Conservation (phyloP, 371 early-diverging fungal species). For the Actinomucor elegans region DNA sequence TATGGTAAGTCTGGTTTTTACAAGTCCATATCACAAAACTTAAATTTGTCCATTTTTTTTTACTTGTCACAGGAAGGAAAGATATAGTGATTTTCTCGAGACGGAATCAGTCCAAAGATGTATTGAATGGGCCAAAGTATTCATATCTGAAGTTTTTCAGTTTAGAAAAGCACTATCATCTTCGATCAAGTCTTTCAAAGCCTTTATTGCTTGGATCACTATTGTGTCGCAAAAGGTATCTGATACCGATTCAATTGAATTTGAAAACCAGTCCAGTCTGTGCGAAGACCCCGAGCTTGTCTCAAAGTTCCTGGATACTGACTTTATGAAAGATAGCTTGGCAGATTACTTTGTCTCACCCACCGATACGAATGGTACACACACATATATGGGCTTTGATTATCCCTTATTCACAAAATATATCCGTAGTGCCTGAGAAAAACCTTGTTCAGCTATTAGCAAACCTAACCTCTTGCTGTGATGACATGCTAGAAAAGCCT, state of each 20-base stretch:
- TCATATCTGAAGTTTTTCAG: neutral
- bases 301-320: conserved; percentile 9
- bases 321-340: conserved; percentile 17
- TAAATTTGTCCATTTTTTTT: too few relatives aligned
- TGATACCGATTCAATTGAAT: conserved; percentile 9
- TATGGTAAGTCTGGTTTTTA: conserved; percentile 11
- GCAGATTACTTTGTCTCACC: conserved; percentile 9
- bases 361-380: too few relatives aligned
- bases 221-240: conserved; percentile 8
- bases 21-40: too few relatives aligned
- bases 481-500: conserved; percentile 16
- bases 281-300: conserved; percentile 26
- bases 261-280: conserved; percentile 1
- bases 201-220: conserved; percentile 21
- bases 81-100: conserved; percentile 19
- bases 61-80: conserved; percentile 11
- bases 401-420: neutral
- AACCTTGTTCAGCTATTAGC: neutral
- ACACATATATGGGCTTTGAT: too few relatives aligned
- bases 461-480: neutral
- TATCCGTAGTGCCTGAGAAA: neutral
- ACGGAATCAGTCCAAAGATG: conserved; percentile 5
- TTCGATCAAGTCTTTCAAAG: conserved; percentile 9
- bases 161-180: neutral
- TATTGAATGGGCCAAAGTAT: neutral